Base-by-base conservation (phyloP, 768 basidiomycete genomes). In the Dentipellis fragilis region DNA sequence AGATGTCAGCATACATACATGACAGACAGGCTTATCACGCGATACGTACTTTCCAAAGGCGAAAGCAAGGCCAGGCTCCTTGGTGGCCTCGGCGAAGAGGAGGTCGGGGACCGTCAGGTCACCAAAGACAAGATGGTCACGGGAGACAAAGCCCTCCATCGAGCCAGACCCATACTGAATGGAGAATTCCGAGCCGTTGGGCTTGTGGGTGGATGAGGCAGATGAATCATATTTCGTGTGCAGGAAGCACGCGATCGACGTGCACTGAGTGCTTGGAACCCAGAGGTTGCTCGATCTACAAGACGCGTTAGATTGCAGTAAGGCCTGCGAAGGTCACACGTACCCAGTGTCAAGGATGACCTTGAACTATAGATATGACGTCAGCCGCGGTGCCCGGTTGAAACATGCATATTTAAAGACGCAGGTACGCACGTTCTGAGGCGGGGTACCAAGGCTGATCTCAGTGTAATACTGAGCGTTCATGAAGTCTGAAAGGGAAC, bases 381-480 rank as follows among this genome's bases (percentile, higher is more conserved):
- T 55, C 38, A 53, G 57, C 14, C n/a, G 14, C 38, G 17, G 2
- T 16, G n/a, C 50, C 19, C n/a, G 42, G 47, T 16, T 38, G n/a
- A 4, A 23, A 47, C 14, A 37, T 53, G 2, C 29, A 29, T 29
- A 29, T 3, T 29, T 29, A 3, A 6, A 29, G 14, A 51, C 11
- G 49, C 55, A 29, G 45, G 22, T 17, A 72, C 84, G 67, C 68
- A 88, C 87, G 3, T 65, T 72, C 70, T 98, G 95, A 37, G 92
- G 79, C 19, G 95, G 95, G 0, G 75, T 79, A 14, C 95, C 95
- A 54, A 97, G 68, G 1, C 75, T 66, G 58, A 98, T 95, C 59
- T 93, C 88, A 17, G 93, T 80, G 67, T 80, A 99, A 72, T 99
- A 98, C 69, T 99, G 94, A 37, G 96, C 94, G 68, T 98, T 98